Evolutionary conservation across 495 filamentous ascomycete species (phyloP).

Genomic region (Annulohypoxylon bovei): DNA sequence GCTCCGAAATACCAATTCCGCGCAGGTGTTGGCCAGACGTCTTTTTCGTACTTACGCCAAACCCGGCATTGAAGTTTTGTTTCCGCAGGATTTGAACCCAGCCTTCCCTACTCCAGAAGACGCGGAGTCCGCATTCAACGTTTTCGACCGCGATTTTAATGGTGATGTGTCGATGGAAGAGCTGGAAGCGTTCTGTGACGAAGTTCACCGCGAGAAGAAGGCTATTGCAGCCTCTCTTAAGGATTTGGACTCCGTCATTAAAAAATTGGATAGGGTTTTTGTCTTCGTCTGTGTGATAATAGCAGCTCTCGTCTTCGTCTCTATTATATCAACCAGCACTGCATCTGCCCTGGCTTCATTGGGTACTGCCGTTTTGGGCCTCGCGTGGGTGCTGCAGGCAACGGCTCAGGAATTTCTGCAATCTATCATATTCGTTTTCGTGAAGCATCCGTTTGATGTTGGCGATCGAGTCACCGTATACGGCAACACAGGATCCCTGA

Average conservation of each 20-base stretch:
- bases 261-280: conserved; percentile 87
- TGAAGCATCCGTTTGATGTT: conserved; percentile 98
- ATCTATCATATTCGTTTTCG: conserved; percentile 93
- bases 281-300: conserved; percentile 85
- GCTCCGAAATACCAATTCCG: conserved; percentile 73
- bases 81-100: conserved; percentile 76
- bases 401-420: conserved; percentile 94
- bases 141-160: conserved; percentile 97
- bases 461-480: conserved; percentile 93
- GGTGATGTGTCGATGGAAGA: conserved; percentile 97
- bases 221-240: conserved; percentile 94
- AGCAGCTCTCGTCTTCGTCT: conserved; percentile 83
- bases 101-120: conserved; percentile 89
- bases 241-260: conserved; percentile 94
- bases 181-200: conserved; percentile 90
- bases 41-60: conserved; percentile 91
- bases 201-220: conserved; percentile 94
- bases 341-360: conserved; percentile 84
- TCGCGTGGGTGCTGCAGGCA: conserved; percentile 91
- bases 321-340: conserved; percentile 87
- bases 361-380: conserved; percentile 83
- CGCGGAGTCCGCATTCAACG: conserved; percentile 87
- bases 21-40: conserved; percentile 87
- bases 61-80: conserved; percentile 77
- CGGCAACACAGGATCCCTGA: conserved; percentile 80